phyloP scores from a whole-genome alignment of 2,329 filamentous ascomycete genomes.

The Calcarisporium arbuscula region DNA sequence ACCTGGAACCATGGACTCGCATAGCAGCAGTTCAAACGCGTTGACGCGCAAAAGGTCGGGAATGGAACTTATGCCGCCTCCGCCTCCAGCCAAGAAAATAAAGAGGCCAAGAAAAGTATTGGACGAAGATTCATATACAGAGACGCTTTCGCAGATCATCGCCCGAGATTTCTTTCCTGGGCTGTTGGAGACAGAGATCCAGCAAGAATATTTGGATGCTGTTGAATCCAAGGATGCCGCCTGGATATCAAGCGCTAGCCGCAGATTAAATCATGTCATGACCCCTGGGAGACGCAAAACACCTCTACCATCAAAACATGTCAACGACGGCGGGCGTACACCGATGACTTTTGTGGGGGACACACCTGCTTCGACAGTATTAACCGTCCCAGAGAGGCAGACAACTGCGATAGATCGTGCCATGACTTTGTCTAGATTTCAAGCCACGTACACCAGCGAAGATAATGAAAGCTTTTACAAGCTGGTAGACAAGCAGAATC shows the following conservation, averaged over 20 bases:
- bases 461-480: constrained; percentile 97
- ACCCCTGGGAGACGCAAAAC: constrained; percentile 56
- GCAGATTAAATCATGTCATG: constrained; percentile 70
- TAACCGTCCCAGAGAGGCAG: constrained; percentile 30
- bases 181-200: constrained; percentile 74
- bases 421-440: constrained; percentile 79
- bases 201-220: constrained; percentile 88
- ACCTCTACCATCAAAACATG: constrained; percentile 16
- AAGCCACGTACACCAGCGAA: constrained; percentile 91
- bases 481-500: constrained; percentile 84
- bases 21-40: constrained; percentile 39
- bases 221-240: constrained; percentile 75
- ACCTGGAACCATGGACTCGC: constrained; percentile 34
- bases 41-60: constrained; percentile 66
- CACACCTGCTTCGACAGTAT: constrained; percentile 59
- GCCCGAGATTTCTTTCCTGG: constrained; percentile 96
- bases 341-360: constrained; percentile 64
- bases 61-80: constrained; percentile 73
- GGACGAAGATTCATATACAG: constrained; percentile 90
- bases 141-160: constrained; percentile 87
- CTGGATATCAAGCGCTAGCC: constrained; percentile 81
- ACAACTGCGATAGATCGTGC: constrained; percentile 62
- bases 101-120: constrained; percentile 84
- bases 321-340: constrained; percentile 40
- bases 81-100: constrained; percentile 78